Evolutionary conservation across 352 stramenopile genomes (phyloP).

Genomic region (Phytophthora megakarya): DNA sequence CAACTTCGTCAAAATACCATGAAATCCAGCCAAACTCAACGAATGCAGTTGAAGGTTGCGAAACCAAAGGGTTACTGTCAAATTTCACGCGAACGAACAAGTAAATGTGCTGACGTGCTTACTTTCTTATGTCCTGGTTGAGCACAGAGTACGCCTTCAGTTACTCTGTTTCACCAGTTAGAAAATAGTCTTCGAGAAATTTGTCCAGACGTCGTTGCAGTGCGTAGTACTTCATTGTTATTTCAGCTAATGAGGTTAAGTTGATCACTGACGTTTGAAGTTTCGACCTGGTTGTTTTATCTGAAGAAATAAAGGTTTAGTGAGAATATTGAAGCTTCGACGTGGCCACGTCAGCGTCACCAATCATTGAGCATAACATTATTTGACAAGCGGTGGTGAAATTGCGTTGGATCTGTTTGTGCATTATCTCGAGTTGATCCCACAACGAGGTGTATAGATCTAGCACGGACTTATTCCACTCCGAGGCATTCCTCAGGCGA

Average conservation of each 20-base stretch:
- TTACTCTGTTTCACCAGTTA: too few species aligned
- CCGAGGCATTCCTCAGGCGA: background rate
- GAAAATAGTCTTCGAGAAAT: conserved; percentile 5
- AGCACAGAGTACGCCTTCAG: too few species aligned
- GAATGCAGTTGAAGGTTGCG: too few species aligned
- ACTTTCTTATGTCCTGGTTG: too few species aligned
- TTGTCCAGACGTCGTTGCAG: conserved; percentile 13
- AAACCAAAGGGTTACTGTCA: too few species aligned
- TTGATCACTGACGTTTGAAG: too few species aligned
- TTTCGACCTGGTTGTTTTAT: too few species aligned
- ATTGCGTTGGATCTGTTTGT: background rate
- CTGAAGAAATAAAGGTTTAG: background rate
- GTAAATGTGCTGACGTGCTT: too few species aligned
- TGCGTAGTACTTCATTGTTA: conserved; percentile 4
- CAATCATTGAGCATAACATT: background rate
- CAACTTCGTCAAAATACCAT: too few species aligned
- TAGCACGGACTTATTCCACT: background rate
- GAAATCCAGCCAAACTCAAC: too few species aligned
- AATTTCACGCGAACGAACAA: too few species aligned
- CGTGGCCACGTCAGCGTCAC: background rate
- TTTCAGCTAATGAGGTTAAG: too few species aligned
- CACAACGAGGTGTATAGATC: background rate
- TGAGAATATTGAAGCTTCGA: background rate
- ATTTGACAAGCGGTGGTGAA: background rate
- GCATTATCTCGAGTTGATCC: background rate